A percentile compares a stretch with the other conserved stretches of the same genome.
Conservation (phyloP, 208 protist genomes). For the Leishmania guyanensis region DNA sequence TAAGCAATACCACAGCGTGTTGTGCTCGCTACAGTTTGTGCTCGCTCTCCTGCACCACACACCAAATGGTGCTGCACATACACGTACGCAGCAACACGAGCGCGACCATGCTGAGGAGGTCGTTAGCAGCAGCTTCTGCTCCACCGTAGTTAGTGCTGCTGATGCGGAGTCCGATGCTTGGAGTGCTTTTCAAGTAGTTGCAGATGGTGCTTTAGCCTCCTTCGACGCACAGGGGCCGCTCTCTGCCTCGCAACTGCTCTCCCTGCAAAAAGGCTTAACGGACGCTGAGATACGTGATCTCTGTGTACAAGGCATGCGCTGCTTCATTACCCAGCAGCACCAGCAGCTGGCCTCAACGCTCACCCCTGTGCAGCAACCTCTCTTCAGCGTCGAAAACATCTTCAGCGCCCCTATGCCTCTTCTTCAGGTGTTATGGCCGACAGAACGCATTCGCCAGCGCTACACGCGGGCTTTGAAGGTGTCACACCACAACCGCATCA, state of each 20-base stretch:
- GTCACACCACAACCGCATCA: conserved; percentile 4
- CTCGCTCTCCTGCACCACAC: conserved; percentile 5
- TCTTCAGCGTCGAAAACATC: neutral
- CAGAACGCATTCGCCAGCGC: neutral
- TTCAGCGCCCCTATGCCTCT: conserved; percentile 12
- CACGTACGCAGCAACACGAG: neutral
- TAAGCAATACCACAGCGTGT: conserved; percentile 31
- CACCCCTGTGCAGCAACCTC: neutral
- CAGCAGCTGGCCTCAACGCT: neutral
- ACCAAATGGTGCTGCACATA: neutral
- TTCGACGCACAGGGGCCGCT: conserved; percentile 18
- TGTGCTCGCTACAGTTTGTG: conserved; percentile 31
- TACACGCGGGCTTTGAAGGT: conserved; percentile 13
- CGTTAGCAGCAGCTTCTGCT: neutral
- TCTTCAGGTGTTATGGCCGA: conserved; percentile 14
- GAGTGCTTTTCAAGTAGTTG: neutral
- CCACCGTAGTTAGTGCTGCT: neutral
- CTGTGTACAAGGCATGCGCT: conserved; percentile 5
- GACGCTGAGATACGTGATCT: conserved; percentile 14
- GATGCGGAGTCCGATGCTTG: neutral
- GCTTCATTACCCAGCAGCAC: neutral
- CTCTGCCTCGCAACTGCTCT: conserved; percentile 16
- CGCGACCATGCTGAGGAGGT: neutral
- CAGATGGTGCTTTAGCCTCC: conserved; percentile 1
- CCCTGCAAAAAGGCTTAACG: conserved; percentile 19